Base-by-base conservation (phyloP, 805 yeast genomes). In the Cyberlindnera japonica region DNA sequence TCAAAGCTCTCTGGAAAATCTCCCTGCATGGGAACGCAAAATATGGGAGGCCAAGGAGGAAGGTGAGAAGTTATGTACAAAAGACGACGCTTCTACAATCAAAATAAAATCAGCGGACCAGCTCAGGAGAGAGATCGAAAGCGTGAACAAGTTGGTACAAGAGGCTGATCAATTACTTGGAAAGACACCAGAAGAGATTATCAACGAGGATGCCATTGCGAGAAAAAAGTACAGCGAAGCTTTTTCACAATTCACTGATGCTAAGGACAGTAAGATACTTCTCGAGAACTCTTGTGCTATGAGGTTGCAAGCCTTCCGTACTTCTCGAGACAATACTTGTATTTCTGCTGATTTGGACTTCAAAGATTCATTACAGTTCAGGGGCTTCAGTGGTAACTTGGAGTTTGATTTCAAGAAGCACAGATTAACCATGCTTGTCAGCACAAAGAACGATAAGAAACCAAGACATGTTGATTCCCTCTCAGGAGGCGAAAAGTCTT, bases 401-500 rank as follows among this genome's bases (percentile, higher is more conserved):
- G 69, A 69, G 13, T 81, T 91, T 57, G 83, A 82, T 48, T 75
- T 72, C 44, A 67, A 61, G 6, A 64, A 68, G 9, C 68, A 69
- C 38, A 65, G 67, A n/a, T 62, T 85, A 44, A 67, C 71, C 19
- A 71, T 84, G 62, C 62, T 71, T 41, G 86, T 82, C 2, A 72
- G 81, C 20, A 81, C 89, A 0, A 74, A 75, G 44, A 74, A 69
- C 36, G 80, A 75, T 43, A 73, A 71, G 28, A 71, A 72, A 20
- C 68, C 75, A 23, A 70, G 96, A 50, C 77, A 81, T 27, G 87
- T 87, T 4, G 85, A 81, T 49, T 83, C 96, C 0, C 71, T 91
- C 19, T 88, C 96, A 1, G 99, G 99, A 26, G 99, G 99, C 33
- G 99, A 93, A 59, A 90, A 90, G 58, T 88, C 97, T 1, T 91